Conservation (phyloP, 1,139 yeast genomes). For the Blastobotrys capitulatus region DNA sequence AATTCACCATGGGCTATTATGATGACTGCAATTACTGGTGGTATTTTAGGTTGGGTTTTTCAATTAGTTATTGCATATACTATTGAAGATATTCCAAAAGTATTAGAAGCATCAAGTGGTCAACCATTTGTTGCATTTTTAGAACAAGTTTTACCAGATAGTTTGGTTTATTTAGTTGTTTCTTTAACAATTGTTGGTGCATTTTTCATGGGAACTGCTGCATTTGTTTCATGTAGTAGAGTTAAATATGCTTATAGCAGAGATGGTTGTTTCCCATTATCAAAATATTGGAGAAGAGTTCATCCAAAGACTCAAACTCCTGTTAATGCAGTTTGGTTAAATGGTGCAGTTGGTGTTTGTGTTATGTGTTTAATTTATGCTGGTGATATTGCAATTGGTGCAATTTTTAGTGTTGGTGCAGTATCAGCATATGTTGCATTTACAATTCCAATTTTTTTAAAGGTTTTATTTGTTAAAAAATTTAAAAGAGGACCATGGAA, state of each 20-base stretch:
- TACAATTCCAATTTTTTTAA: background rate
- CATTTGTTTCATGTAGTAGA: constrained; percentile 1
- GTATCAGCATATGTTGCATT: background rate
- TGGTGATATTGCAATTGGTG: background rate
- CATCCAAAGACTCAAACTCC: background rate
- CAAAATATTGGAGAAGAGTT: background rate
- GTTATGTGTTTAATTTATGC: background rate
- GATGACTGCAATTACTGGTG: background rate
- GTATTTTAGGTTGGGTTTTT: background rate
- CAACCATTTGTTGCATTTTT: background rate
- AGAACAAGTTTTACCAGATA: background rate
- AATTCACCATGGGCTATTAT: constrained; percentile 45
- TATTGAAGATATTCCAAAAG: background rate
- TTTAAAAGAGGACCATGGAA: background rate
- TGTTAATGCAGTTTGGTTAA: background rate
- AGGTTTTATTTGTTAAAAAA: background rate
- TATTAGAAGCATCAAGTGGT: background rate
- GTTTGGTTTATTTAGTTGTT: background rate
- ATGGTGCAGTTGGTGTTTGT: background rate
- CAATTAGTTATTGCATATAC: background rate
- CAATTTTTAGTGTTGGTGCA: background rate
- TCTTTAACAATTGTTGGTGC: background rate
- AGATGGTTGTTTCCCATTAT: constrained; percentile 2
- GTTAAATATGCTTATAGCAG: constrained; percentile 1
- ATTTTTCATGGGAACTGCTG: background rate